phyloP scores from a whole-genome alignment of 371 early-diverging fungal species.

The Rhizomucor pusillus region DNA sequence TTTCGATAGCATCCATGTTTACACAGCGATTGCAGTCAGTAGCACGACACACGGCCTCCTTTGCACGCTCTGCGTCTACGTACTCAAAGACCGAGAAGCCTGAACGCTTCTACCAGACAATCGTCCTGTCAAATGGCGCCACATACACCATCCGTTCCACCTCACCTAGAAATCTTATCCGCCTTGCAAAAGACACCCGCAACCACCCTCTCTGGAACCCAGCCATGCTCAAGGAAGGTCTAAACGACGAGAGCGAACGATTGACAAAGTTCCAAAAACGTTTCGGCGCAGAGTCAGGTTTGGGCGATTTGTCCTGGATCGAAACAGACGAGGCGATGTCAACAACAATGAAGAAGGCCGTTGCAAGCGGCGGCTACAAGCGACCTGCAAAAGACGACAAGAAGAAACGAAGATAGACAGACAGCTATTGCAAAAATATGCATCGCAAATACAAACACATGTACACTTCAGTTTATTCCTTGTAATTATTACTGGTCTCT shows the following conservation, averaged over 20 bases:
- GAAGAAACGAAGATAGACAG: conserved; percentile 18
- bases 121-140: conserved; percentile 88
- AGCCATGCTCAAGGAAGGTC: conserved; percentile 44
- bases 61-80: conserved; percentile 9
- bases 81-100: conserved; percentile 31
- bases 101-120: conserved; percentile 77
- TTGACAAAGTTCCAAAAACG: conserved; percentile 73
- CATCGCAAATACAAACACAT: background rate
- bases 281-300: conserved; percentile 68
- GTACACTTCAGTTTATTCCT: background rate
- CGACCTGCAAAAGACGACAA: conserved; percentile 39
- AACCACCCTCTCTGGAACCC: conserved; percentile 96
- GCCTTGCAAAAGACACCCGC: conserved; percentile 87
- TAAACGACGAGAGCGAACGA: conserved; percentile 71
- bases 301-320: conserved; percentile 50
- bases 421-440: background rate
- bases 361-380: conserved; percentile 37
- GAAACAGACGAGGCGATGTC: conserved; percentile 47
- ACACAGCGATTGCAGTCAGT: too few species aligned
- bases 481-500: too few species aligned
- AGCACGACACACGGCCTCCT: too few species aligned
- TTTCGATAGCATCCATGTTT: too few species aligned
- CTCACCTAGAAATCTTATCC: conserved; percentile 80
- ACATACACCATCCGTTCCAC: conserved; percentile 82
- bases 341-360: conserved; percentile 43